These are phyloP conservation scores for Colletotrichum higginsianum DNA, from an alignment of 2,329 filamentous ascomycete species.

Conservation along the genomic window DNA sequence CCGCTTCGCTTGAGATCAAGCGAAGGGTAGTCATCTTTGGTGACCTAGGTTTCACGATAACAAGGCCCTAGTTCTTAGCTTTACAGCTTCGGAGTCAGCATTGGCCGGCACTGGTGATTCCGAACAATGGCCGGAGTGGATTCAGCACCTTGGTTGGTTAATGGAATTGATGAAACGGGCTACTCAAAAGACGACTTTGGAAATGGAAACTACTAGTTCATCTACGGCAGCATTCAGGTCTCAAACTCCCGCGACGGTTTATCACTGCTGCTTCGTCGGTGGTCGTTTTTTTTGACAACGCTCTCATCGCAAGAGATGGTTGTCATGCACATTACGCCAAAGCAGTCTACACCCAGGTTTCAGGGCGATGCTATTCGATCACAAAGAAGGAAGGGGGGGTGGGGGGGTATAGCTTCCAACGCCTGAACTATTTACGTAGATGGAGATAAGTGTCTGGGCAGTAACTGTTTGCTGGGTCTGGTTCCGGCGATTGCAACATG, in stretches of 20 bases:
- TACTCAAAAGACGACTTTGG: slow-evolving; percentile 57
- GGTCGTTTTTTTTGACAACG: slow-evolving; percentile 1
- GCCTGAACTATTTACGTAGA: slow-evolving; percentile 34
- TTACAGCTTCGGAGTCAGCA: slow-evolving; percentile 79
- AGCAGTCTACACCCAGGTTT: background rate
- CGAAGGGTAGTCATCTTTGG: too few relatives aligned
- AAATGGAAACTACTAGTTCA: slow-evolving; percentile 45
- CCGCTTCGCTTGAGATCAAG: too few relatives aligned
- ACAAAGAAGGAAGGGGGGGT: slow-evolving; percentile 11
- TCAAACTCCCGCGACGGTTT: slow-evolving; percentile 29
- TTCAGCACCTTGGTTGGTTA: slow-evolving; percentile 57
- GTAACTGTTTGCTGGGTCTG: slow-evolving; percentile 36
- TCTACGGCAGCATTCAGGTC: slow-evolving; percentile 42
- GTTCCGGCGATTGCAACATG: slow-evolving; percentile 18
- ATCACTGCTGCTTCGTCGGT: slow-evolving; percentile 1
- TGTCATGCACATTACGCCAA: background rate
- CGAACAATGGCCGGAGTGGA: slow-evolving; percentile 59
- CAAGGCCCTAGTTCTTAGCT: slow-evolving; percentile 74
- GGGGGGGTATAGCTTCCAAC: slow-evolving; percentile 32
- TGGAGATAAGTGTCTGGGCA: slow-evolving; percentile 36
- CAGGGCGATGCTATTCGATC: background rate
- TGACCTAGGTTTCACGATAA: too few relatives aligned
- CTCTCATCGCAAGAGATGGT: background rate
- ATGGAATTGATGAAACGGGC: slow-evolving; percentile 47
- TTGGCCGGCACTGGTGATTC: slow-evolving; percentile 50